A percentile compares a stretch with the other conserved stretches of the same genome.
These are phyloP conservation scores for Arabidopsis lyrata DNA, from an alignment of 441 rosid genomes.

Conservation along the genomic window DNA sequence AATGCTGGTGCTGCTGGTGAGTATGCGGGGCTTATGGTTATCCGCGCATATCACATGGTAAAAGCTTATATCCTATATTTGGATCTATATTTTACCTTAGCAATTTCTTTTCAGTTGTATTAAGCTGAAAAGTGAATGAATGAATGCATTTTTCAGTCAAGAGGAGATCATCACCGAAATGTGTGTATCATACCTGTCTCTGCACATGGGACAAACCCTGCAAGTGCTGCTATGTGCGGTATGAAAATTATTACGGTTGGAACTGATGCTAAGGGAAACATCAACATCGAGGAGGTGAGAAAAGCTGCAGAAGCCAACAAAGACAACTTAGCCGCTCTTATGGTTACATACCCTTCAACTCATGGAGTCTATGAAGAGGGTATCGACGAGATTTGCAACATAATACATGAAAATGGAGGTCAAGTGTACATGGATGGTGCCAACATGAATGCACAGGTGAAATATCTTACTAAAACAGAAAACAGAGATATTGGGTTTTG, in stretches of 20 bases:
- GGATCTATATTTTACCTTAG: background rate
- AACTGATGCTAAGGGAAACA: slow-evolving; percentile 96
- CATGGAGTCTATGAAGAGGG: slow-evolving; percentile 98
- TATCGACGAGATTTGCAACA: slow-evolving; percentile 90
- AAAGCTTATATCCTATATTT: slow-evolving; percentile 13
- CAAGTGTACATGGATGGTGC: slow-evolving; percentile 99
- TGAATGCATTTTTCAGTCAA: slow-evolving; percentile 60
- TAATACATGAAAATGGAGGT: slow-evolving; percentile 93
- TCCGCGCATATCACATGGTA: slow-evolving; percentile 96
- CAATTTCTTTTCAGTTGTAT: slow-evolving; percentile 21
- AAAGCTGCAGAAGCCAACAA: slow-evolving; percentile 92
- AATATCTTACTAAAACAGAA: slow-evolving; percentile 12
- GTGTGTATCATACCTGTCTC: slow-evolving; percentile 98
- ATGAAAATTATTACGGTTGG: slow-evolving; percentile 97
- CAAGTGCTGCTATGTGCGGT: slow-evolving; percentile 99
- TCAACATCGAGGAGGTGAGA: slow-evolving; percentile 83
- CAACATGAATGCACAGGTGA: slow-evolving; percentile 98
- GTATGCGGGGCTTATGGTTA: slow-evolving; percentile 98
- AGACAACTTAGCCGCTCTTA: slow-evolving; percentile 90
- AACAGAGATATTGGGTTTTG: slow-evolving; percentile 19
- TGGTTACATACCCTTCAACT: slow-evolving; percentile 99
- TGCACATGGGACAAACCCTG: slow-evolving; percentile 99
- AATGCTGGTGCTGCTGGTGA: slow-evolving; percentile 99
- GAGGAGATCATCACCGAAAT: slow-evolving; percentile 96
- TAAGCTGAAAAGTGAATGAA: slow-evolving; percentile 33